Base-by-base conservation (phyloP, 148 eudicot species). In the Rhododendron mucronatum region DNA sequence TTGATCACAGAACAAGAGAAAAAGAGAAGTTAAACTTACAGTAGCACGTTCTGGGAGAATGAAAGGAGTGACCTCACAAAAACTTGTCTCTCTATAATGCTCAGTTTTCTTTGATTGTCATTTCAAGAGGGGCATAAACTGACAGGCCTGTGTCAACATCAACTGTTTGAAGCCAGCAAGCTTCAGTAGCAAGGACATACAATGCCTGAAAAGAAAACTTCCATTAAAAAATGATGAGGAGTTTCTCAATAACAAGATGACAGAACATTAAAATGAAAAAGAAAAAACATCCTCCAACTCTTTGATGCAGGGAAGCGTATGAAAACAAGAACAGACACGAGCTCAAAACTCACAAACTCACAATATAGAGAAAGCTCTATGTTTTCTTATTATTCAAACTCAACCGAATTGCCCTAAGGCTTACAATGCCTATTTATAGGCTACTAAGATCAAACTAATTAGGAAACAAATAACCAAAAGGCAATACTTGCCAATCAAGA, bases 161-260 rank as follows among this genome's bases (percentile, higher is more conserved):
- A 89, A 97, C 93, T 80, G 99, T 95, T 77, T 94, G 99, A 82
- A 97, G 85, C 96, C 98, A 95, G 47, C 99, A 96, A 86, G 95
- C 93, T 93, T 95, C 99, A 13, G 98, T 94, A 67, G 98, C 99
- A 91, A 97, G 97, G 82, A 97, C 99, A 87, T 97, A 97, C 88
- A 97, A 97, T 73, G 99, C 99, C 99, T 97, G 90, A 13, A 82
- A 85, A 80, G 26, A 8, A 45, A 20, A 39, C 78, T 73, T 86
- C 41, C 16, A 20, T 53, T 37, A 67, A 20, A 30, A 26, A 23
- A 41, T 26, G 33, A 26, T 41, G 44, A 81, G 39, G 20, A 48
- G 76, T 44, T 63, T 55, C 59, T 35, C 65, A 18, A 85, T 14
- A 44, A n/a, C 53, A 21, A 55, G 45, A 76, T 53, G 45, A 33